Conservation (phyloP, 495 filamentous ascomycete species). For the Penicillium coprophilum region DNA sequence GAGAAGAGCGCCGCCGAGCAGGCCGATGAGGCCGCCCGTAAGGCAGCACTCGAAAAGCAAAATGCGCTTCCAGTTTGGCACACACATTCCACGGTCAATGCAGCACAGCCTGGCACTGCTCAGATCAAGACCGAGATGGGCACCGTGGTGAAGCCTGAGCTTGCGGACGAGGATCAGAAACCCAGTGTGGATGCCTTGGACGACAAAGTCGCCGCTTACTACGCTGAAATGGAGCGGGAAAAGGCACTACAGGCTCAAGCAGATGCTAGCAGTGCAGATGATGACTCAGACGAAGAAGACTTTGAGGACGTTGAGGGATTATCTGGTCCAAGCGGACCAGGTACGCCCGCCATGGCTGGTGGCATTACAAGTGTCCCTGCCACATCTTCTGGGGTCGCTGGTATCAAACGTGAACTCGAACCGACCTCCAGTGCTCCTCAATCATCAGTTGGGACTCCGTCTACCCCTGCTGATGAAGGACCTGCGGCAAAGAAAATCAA, state of each 20-base stretch:
- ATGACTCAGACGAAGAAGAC: constrained; percentile 51
- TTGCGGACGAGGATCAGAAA: constrained; percentile 57
- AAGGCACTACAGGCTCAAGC: constrained; percentile 48
- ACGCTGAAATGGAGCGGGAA: constrained; percentile 51
- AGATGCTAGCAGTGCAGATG: constrained; percentile 47
- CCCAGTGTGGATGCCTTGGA: constrained; percentile 45
- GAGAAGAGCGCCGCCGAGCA: constrained; percentile 75
- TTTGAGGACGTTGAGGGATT: constrained; percentile 51
- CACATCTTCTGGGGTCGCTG: constrained; percentile 19
- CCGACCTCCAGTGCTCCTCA: constrained; percentile 43
- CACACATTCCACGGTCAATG: constrained; percentile 74
- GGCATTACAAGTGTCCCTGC: constrained; percentile 36
- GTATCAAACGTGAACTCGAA: constrained; percentile 44
- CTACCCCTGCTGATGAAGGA: constrained; percentile 40
- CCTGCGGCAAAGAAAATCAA: constrained; percentile 49
- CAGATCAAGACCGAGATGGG: constrained; percentile 39
- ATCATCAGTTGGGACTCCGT: constrained; percentile 45
- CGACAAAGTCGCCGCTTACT: constrained; percentile 54
- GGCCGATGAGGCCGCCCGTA: constrained; percentile 67
- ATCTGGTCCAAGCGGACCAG: constrained; percentile 40
- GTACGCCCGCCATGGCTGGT: constrained; percentile 34
- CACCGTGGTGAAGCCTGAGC: constrained; percentile 42
- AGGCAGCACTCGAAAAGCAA: constrained; percentile 72
- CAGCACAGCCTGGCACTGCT: constrained; percentile 21
- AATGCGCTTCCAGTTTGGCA: constrained; percentile 91